phyloP scores from a whole-genome alignment of 2,329 filamentous ascomycete species.

The Trichoderma harzianum region DNA sequence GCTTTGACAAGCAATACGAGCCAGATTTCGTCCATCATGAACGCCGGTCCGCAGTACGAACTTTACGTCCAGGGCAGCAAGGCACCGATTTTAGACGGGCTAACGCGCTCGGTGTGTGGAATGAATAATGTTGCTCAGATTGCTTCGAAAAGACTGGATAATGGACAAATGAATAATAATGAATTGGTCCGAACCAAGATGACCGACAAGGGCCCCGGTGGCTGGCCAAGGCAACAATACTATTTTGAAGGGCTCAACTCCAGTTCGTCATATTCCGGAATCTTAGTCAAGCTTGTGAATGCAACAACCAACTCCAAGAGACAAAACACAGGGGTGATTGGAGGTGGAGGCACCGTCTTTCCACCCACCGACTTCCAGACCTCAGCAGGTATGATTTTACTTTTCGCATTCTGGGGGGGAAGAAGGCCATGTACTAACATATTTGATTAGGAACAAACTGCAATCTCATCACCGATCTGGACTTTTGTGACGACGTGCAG shows the following conservation, averaged over 20 bases:
- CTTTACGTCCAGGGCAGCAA: slow-evolving; percentile 71
- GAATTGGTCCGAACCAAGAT: slow-evolving; percentile 58
- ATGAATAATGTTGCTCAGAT: slow-evolving; percentile 64
- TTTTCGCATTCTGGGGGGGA: not conserved
- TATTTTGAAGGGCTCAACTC: slow-evolving; percentile 72
- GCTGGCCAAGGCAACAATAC: slow-evolving; percentile 81
- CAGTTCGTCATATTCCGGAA: slow-evolving; percentile 68
- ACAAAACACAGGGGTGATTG: slow-evolving; percentile 42
- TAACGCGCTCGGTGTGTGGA: slow-evolving; percentile 81
- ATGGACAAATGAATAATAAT: slow-evolving; percentile 45
- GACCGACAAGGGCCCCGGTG: slow-evolving; percentile 63
- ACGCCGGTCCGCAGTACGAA: slow-evolving; percentile 60
- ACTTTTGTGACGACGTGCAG: slow-evolving; percentile 82
- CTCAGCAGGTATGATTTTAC: slow-evolving; percentile 59
- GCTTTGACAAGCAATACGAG: slow-evolving; percentile 62
- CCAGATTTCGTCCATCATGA: slow-evolving; percentile 52
- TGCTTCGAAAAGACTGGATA: slow-evolving; percentile 46
- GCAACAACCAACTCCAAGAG: slow-evolving; percentile 44
- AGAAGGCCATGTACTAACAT: not conserved
- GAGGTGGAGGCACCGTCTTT: slow-evolving; percentile 76
- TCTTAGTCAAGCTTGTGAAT: slow-evolving; percentile 62
- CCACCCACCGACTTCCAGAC: slow-evolving; percentile 70
- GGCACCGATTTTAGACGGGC: slow-evolving; percentile 59
- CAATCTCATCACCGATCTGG: slow-evolving; percentile 78
- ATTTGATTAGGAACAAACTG: slow-evolving; percentile 68